These are phyloP conservation scores for Brassica balearica DNA, from an alignment of 441 rosid genomes.

Conservation along the genomic window DNA sequence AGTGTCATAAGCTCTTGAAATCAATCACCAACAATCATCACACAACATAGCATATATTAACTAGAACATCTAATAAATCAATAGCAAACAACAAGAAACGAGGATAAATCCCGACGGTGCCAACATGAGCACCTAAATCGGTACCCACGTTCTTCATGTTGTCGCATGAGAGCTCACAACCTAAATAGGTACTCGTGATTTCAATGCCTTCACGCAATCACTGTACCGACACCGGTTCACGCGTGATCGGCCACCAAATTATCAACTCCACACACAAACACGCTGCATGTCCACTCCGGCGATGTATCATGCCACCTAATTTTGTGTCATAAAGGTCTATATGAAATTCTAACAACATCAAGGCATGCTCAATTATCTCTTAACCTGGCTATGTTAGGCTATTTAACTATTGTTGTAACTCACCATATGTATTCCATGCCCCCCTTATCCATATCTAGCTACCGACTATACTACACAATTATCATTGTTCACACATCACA, in stretches of 20 bases:
- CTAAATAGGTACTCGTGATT: neutral
- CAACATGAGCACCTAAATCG: neutral
- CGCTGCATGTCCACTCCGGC: neutral
- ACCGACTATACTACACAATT: no score
- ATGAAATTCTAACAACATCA: no score
- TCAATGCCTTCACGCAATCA: neutral
- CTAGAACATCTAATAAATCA: neutral
- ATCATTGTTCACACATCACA: neutral
- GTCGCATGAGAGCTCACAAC: no score
- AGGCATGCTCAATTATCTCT: no score
- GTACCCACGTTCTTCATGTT: no score
- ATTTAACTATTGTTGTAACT: no score
- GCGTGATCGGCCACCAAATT: neutral
- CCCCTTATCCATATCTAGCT: no score
- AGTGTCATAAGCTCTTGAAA: neutral
- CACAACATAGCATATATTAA: neutral
- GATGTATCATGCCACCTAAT: neutral
- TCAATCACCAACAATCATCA: neutral
- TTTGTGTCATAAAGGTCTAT: no score
- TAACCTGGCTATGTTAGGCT: no score
- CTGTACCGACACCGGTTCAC: neutral
- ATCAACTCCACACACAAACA: neutral
- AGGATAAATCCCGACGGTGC: neutral
- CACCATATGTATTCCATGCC: no score
- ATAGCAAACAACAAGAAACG: neutral